Conservation (phyloP, 2,329 filamentous ascomycete genomes). For the Trichoderma lentiforme region DNA sequence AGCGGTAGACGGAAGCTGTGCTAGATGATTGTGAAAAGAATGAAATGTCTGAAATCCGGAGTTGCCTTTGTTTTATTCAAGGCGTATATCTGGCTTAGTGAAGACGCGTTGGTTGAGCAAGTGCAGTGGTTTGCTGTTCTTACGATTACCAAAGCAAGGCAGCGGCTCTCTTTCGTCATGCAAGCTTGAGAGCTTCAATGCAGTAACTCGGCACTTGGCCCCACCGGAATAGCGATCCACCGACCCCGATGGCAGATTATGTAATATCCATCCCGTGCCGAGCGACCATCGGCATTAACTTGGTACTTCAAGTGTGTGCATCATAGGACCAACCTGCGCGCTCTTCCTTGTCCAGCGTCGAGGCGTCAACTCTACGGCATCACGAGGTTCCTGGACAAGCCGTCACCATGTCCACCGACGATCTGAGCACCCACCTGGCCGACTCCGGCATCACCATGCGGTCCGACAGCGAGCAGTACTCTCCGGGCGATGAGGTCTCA, state of each 20-base stretch:
- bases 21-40: neutral
- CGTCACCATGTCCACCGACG: slow-evolving; percentile 53
- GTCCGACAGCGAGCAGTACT: slow-evolving; percentile 82
- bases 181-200: slow-evolving; percentile 16
- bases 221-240: slow-evolving; percentile 32
- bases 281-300: neutral
- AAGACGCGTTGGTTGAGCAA: neutral
- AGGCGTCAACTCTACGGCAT: neutral
- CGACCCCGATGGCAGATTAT: slow-evolving; percentile 23
- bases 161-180: slow-evolving; percentile 21
- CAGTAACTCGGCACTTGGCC: slow-evolving; percentile 19
- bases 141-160: slow-evolving; percentile 21
- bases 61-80: neutral
- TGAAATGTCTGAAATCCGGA: neutral
- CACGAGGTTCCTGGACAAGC: neutral
- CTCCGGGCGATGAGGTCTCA: slow-evolving; percentile 59
- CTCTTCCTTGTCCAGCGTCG: neutral
- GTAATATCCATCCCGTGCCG: slow-evolving; percentile 20
- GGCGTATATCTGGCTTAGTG: neutral
- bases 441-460: slow-evolving; percentile 74
- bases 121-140: neutral
- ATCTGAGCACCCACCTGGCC: slow-evolving; percentile 53
- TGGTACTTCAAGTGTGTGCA: neutral
- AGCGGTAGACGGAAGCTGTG: neutral
- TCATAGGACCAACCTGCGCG: neutral